Evolutionary conservation across 1,284 basidiomycete genomes (phyloP), one percentile per base, ranked within the genome.

Genomic region (Austroboletus novae-zelandiae): DNA sequence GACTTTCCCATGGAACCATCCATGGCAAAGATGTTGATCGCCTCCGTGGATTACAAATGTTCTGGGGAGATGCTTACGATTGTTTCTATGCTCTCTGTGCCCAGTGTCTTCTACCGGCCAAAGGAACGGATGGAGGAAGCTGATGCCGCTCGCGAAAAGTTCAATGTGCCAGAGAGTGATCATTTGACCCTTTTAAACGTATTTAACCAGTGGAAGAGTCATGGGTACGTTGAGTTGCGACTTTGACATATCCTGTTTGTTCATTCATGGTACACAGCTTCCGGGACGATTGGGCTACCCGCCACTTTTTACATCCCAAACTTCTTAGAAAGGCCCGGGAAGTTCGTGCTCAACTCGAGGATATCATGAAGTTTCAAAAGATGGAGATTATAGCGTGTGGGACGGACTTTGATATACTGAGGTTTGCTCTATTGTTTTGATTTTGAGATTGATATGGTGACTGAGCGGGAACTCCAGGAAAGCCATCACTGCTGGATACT

Each of bases 1-100:
- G 94, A 98, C 64, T 99, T 98, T 72, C 95, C 94, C 5, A 95
- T 95, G 92, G 94, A 95, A 65, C 97, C 97, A 3, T 94, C 91
- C 6, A 89, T 99, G 78, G 93, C 94, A 27, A 99, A 99, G 76
- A 98, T 99, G 91, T 77, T 99, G 49, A 98, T 99, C 66, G 89
- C 88, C 25, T 94, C 93, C 10, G 92, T 96, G 54, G 92, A 97
- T 43, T 92, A 95, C 71, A 84, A 82, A 56, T 99, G 97, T 67
- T 95, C 92, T 9, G 77, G 83, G 4, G 97, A 99, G 74, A 95
- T 99, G 89, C 74, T 99, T 57, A 98, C 96, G 1, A 98, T 99
- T 54, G 97, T 99, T 13, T 96, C 94, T 5, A 99, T 99, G 97
- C 77, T 99, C 25, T 95, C 92, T 13, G 97, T 99, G 0, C 97